phyloP scores from a whole-genome alignment of 2,329 filamentous ascomycete genomes.

The Talaromyces sp. region DNA sequence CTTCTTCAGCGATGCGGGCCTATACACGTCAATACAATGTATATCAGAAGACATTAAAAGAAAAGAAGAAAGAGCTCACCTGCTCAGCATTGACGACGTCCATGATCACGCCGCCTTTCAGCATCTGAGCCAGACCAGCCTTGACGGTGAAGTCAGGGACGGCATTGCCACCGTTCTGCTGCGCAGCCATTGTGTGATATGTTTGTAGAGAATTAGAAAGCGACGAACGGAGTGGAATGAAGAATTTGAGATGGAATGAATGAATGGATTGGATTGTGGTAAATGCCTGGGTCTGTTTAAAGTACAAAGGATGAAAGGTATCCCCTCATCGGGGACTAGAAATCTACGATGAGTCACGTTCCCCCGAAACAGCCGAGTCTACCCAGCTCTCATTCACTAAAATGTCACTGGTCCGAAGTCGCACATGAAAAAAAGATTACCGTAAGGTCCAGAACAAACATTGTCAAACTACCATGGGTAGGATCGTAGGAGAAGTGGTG shows the following conservation, averaged over 20 bases:
- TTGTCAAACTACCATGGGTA: background rate
- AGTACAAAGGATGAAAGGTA: background rate
- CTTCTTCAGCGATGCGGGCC: slow-evolving; percentile 95
- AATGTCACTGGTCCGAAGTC: background rate
- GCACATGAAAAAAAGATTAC: background rate
- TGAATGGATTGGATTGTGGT: background rate
- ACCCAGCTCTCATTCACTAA: background rate
- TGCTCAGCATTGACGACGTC: slow-evolving; percentile 91
- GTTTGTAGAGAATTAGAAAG: background rate
- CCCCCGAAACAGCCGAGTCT: background rate
- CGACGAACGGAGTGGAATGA: background rate
- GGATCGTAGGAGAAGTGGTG: too few relatives aligned
- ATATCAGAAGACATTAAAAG: background rate
- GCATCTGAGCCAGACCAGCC: slow-evolving; percentile 91
- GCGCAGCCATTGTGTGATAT: slow-evolving; percentile 32
- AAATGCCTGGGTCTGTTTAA: background rate
- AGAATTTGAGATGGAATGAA: background rate
- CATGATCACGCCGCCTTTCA: slow-evolving; percentile 99
- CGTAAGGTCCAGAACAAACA: background rate
- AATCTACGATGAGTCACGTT: slow-evolving; percentile 4
- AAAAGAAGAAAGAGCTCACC: slow-evolving; percentile 38
- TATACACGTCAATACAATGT: slow-evolving; percentile 33
- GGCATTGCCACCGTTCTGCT: slow-evolving; percentile 28
- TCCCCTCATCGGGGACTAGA: background rate
- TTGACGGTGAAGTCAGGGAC: slow-evolving; percentile 75